Conservation (phyloP, 2,329 filamentous ascomycete species). For the Coniochaeta sp. region DNA sequence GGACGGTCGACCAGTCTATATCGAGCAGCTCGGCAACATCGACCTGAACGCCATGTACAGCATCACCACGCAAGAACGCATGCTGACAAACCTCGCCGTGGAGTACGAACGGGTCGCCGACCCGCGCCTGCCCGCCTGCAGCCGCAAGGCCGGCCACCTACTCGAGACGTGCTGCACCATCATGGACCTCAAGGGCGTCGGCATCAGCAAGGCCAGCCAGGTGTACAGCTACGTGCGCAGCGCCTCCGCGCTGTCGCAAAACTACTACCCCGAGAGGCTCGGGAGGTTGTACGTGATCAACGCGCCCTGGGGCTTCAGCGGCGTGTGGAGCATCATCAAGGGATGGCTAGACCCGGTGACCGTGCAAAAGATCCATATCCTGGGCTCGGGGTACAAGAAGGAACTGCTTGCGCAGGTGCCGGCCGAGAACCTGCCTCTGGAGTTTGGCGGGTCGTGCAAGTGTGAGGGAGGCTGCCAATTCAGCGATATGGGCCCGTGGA, state of each 20-base stretch:
- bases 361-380: constrained; percentile 88
- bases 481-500: constrained; percentile 89
- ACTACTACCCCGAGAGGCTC: constrained; percentile 97
- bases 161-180: constrained; percentile 98
- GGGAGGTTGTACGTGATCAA: constrained; percentile 98
- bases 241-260: constrained; percentile 86
- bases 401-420: constrained; percentile 81
- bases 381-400: constrained; percentile 73
- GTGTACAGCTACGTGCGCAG: constrained; percentile 85
- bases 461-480: constrained; percentile 78
- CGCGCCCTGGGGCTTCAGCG: constrained; percentile 89
- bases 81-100: constrained; percentile 92
- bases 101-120: constrained; percentile 97
- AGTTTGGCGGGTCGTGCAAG: constrained; percentile 76
- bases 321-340: constrained; percentile 81
- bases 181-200: constrained; percentile 95
- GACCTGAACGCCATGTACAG: constrained; percentile 86
- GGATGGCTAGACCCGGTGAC: constrained; percentile 95
- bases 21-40: constrained; percentile 91
- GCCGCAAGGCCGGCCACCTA: constrained; percentile 79
- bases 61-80: constrained; percentile 86
- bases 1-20: constrained; percentile 96
- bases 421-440: constrained; percentile 79
- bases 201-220: constrained; percentile 68
- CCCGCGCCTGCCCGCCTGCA: constrained; percentile 89